phyloP scores from a whole-genome alignment of 768 basidiomycete genomes.

The Dendrothele bispora region DNA sequence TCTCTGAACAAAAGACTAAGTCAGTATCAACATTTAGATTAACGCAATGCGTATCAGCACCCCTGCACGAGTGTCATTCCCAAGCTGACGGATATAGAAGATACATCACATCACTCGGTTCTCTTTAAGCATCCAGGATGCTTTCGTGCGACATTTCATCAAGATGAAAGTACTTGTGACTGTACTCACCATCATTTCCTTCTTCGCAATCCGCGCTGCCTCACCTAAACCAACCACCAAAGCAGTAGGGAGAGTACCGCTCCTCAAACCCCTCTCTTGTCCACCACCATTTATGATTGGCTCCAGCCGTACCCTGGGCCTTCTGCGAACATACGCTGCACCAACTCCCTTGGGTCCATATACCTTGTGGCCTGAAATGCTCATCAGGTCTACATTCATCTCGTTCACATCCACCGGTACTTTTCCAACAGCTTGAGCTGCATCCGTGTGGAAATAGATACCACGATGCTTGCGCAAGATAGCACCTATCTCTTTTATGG shows the following conservation, averaged over 20 bases:
- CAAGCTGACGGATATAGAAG: constrained; percentile 40
- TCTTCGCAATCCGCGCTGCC: constrained; percentile 87
- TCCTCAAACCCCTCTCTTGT: constrained; percentile 92
- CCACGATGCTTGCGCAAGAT: constrained; percentile 85
- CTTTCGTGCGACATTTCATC: constrained; percentile 50
- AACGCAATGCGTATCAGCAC: constrained; percentile 62
- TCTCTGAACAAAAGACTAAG: constrained; percentile 44
- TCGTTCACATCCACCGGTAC: constrained; percentile 91
- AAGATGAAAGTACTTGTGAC: constrained; percentile 15
- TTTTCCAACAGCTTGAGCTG: constrained; percentile 93
- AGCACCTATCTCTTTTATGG: constrained; percentile 91
- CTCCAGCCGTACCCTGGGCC: constrained; percentile 91
- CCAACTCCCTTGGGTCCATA: constrained; percentile 98
- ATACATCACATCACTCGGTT: constrained; percentile 44
- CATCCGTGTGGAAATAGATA: constrained; percentile 95
- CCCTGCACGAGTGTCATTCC: constrained; percentile 85
- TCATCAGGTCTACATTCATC: constrained; percentile 94
- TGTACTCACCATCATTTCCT: constrained; percentile 87
- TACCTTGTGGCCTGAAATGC: constrained; percentile 95
- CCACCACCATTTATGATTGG: constrained; percentile 96
- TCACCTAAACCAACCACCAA: constrained; percentile 93
- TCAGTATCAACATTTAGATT: constrained; percentile 11
- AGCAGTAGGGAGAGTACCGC: constrained; percentile 89
- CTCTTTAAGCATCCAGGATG: constrained; percentile 25
- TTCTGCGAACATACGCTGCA: constrained; percentile 88